Evolutionary conservation across 768 basidiomycete genomes (phyloP).

Genomic region (Tephrocybe sp.): DNA sequence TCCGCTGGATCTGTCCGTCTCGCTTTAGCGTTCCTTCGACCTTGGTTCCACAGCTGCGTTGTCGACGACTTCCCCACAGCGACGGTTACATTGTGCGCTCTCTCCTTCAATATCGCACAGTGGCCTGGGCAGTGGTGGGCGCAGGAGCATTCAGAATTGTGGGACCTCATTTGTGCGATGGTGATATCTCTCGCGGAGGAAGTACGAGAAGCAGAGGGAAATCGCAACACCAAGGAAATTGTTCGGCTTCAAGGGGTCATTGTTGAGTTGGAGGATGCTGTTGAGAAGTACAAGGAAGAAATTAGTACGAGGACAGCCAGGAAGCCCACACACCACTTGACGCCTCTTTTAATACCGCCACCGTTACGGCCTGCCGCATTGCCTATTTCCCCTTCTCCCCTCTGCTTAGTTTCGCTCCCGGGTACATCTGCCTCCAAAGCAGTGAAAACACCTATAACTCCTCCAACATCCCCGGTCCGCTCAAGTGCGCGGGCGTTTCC

Average conservation of each 20-base stretch:
- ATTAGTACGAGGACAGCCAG: conserved; percentile 5
- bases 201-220: conserved; percentile 46
- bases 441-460: conserved; percentile 17
- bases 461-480: conserved; percentile 19
- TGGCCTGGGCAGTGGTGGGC: conserved; percentile 75
- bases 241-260: conserved; percentile 47
- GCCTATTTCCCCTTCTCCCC: conserved; percentile 3
- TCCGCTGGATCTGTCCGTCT: conserved; percentile 67
- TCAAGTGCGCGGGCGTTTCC: neutral
- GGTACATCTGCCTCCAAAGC: neutral
- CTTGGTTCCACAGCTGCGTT: conserved; percentile 62
- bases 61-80: conserved; percentile 33
- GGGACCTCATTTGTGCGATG: conserved; percentile 55
- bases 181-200: conserved; percentile 64
- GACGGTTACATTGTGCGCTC: conserved; percentile 30
- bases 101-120: conserved; percentile 50
- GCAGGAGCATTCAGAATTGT: conserved; percentile 60
- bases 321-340: conserved; percentile 9
- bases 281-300: conserved; percentile 35
- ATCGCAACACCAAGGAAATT: conserved; percentile 34
- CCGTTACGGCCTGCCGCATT: conserved; percentile 3
- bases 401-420: neutral
- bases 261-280: conserved; percentile 43
- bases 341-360: conserved; percentile 14
- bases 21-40: conserved; percentile 62